Evolutionary conservation across 106 monocot species (phyloP), one percentile per base, ranked within the genome.

Genomic region (Platanthera guangdongensis): DNA sequence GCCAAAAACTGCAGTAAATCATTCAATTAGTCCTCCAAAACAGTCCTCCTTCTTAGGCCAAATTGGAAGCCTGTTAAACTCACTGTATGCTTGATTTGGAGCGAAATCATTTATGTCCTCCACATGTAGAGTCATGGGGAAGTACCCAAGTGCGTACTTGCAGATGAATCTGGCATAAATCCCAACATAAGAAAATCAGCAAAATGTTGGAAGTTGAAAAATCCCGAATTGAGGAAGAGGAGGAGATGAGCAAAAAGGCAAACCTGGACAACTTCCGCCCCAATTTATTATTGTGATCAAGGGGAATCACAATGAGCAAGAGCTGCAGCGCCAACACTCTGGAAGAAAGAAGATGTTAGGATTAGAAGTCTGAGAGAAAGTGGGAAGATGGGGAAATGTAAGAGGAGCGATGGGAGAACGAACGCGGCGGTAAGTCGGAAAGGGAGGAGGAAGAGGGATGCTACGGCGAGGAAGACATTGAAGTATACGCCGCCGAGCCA

Each of bases 61-160:
- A 60, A 60, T 60, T 60, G 8, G 18, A 60, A 60, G 19, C 59
- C 18, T 21, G 2, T 9, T 60, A 60, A 60, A 47, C 76, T 82
- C 68, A 91, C 91, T 89, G 39, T 89, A 94, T 65, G 91, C 88
- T 84, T 84, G 79, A 81, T 77, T 84, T 16, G 88, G 87, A 87
- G 89, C 87, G 67, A 94, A 94, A 9, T 80, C 94, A 15, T 80
- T 68, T 11, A 80, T 74, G 50, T 94, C 87, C 55, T 94, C 94
- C 30, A 91, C 85, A 79, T 88, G 87, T 48, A 94, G 78, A 2
- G 87, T 91, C 47, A 94, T 8, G 13, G 94, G 91, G 71, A 94
- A 94, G 75, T 94, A 94, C 6, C 88, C 93, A 72, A 25, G 15
- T 2, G 84, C 90, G 64, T 90, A 82, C 54, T 86, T 94, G 80